These are phyloP conservation scores for Triglochin maritima DNA, from an alignment of 106 monocot genomes.

Conservation along the genomic window DNA sequence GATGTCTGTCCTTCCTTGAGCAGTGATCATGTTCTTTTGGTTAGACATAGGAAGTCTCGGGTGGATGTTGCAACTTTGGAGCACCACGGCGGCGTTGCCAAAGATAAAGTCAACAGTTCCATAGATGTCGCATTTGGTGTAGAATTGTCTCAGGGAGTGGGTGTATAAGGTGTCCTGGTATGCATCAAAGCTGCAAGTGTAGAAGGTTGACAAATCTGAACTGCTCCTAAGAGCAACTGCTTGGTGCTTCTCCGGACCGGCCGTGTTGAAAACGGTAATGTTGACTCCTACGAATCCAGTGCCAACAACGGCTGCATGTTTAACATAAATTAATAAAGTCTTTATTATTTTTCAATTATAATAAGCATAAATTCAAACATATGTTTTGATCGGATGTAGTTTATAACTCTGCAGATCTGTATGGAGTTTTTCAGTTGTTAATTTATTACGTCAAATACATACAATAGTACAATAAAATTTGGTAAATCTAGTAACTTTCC, in stretches of 20 bases:
- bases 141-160: slow-evolving; percentile 1
- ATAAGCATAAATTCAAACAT: neutral
- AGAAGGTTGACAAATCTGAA: neutral
- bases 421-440: too few species aligned
- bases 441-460: too few species aligned
- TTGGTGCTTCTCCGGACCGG: slow-evolving; percentile 1
- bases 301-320: neutral
- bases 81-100: neutral
- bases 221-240: slow-evolving; percentile 3
- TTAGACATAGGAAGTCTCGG: neutral
- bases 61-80: slow-evolving; percentile 2
- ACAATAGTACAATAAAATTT: too few species aligned
- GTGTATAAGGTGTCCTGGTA: slow-evolving; percentile 9
- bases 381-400: neutral
- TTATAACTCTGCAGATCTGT: too few species aligned
- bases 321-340: too few species aligned
- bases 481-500: too few species aligned
- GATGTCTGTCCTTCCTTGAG: slow-evolving; percentile 4
- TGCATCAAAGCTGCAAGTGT: neutral
- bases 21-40: slow-evolving; percentile 3
- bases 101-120: slow-evolving; percentile 6
- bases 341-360: too few species aligned
- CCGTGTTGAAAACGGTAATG: neutral
- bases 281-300: neutral
- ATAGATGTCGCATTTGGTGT: neutral